Base-by-base conservation (phyloP, 768 basidiomycete species). In the Boletales sp. region DNA sequence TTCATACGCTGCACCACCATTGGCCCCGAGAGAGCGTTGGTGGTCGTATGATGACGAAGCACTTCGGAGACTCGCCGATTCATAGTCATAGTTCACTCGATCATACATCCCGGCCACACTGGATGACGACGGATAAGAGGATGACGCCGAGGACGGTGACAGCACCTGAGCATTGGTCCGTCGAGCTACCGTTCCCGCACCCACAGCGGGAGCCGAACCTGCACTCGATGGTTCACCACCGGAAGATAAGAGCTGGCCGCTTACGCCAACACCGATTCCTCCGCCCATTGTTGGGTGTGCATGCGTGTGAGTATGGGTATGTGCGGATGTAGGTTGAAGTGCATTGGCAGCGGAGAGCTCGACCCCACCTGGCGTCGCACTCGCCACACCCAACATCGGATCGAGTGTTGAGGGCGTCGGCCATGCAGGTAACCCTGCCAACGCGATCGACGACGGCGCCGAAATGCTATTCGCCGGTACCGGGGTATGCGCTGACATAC, bases 351-450 rank as follows among this genome's bases (percentile, higher is more conserved):
- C 46, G 2, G 66, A 54, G 32, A 68, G 66, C 31, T 69, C 66
- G 15, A 68, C 57, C n/a, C 66, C 66, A 11, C 66, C 66, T 0
- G 65, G 66, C 6, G 66, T 62, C 13, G 58, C 66, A 35, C 66
- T 68, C 9, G 68, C 68, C 11, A 65, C 58, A 15, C 55, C 64
- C 41, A 68, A 41, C 67, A 69, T 68, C 0, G 68, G 66, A 46
- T 68, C 61, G 25, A 66, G 33, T 0, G 61, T n/a, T 5, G 68
- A 63, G 15, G 65, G 15, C 4, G 64, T 62, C 12, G 66, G 66
- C 66, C 68, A 70, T 3, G 68, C 64, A 17, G 68, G 68, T 18
- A 68, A 28, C 3, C 66, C 68, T 4, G 62, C 62, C 21, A 66
- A 48, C 0, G 63, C 51, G 11, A 65, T 56, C 1, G 67, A 61